Base-by-base conservation (phyloP, 2,329 filamentous ascomycete species). In the Fusarium chaquense region DNA sequence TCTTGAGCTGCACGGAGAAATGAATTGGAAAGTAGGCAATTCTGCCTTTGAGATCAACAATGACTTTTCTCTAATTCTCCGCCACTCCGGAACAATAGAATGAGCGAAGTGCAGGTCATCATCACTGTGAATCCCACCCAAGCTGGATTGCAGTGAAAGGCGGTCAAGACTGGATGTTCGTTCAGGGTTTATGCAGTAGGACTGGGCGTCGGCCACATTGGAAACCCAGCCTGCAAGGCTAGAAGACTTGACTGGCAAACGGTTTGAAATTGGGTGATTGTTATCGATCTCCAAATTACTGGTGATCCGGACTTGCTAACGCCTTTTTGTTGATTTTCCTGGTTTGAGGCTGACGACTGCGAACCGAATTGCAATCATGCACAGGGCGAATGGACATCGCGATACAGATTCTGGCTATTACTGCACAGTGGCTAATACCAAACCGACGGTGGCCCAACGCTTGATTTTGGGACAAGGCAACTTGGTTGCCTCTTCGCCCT, bases 141-240 rank as follows among this genome's bases (percentile, higher is more conserved):
- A 38, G 11, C 28, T 38, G 22, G 33, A 35, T 15, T 62, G 46
- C 41, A 32, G 16, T 13, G 58, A 63, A 64, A 64, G 22, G 61
- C 61, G 61, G 61, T 64, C 59, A 58, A 20, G 44, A 24, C 32
- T n/a, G 20, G 36, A 18, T 20, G 24, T 12, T 24, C 41, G 49
- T 38, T 33, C 22, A 13, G 20, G 20, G 20, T 20, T 20, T 20
- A 10, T 40, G 33, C 38, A 44, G 3, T 40, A n/a, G 13, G 47
- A 26, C 22, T 33, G 18, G 43, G 43, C 20, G 36, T 26, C 35
- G 10, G 38, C 24, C 47, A 35, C 38, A 38, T 63, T 43, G 24
- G 41, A 44, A 38, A 47, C 32, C 32, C 35, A 16, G 22, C 24
- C 40, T 40, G 35, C 61, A 40, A 58, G 59, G 61, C 61, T 58